phyloP scores from a whole-genome alignment of 1,139 yeast genomes.

The Nakaseomyces kungkrabaensis region DNA sequence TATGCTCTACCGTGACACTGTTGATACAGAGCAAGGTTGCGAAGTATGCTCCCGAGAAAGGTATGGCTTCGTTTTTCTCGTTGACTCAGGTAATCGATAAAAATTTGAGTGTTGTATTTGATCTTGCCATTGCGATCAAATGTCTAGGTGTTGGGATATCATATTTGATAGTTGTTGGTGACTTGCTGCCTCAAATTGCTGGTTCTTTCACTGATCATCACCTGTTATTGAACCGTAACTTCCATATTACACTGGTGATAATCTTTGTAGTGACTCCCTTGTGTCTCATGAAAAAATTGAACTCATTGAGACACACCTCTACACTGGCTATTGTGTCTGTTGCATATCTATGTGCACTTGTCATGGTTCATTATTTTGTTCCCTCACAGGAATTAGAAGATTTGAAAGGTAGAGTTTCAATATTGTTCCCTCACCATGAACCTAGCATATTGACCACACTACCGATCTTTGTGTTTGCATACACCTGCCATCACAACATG shows the following conservation, averaged over 20 bases:
- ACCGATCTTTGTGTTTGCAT: conserved; percentile 71
- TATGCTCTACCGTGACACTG: conserved; percentile 23
- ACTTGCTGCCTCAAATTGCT: conserved; percentile 61
- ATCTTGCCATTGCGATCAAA: conserved; percentile 81
- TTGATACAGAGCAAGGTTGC: conserved; percentile 24
- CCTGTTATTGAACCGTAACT: conserved; percentile 38
- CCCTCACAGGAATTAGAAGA: conserved; percentile 30
- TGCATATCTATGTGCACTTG: conserved; percentile 53
- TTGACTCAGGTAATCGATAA: conserved; percentile 75
- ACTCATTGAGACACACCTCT: conserved; percentile 61
- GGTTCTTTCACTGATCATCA: conserved; percentile 17
- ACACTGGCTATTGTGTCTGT: conserved; percentile 60
- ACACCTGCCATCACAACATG: conserved; percentile 76
- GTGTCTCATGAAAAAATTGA: conserved; percentile 53
- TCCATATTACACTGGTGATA: conserved; percentile 61
- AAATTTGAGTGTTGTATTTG: conserved; percentile 61
- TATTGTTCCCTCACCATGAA: conserved; percentile 31
- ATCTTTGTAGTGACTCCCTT: conserved; percentile 46
- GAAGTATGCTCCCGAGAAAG: conserved; percentile 47
- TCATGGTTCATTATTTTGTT: conserved; percentile 42
- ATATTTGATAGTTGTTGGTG: conserved; percentile 68
- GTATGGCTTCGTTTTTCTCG: conserved; percentile 77
- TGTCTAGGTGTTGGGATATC: conserved; percentile 77
- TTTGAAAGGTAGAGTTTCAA: conserved; percentile 32
- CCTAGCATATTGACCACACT: conserved; percentile 39